Conservation (phyloP, 345 rosid genomes). For the Salix dunnii region DNA sequence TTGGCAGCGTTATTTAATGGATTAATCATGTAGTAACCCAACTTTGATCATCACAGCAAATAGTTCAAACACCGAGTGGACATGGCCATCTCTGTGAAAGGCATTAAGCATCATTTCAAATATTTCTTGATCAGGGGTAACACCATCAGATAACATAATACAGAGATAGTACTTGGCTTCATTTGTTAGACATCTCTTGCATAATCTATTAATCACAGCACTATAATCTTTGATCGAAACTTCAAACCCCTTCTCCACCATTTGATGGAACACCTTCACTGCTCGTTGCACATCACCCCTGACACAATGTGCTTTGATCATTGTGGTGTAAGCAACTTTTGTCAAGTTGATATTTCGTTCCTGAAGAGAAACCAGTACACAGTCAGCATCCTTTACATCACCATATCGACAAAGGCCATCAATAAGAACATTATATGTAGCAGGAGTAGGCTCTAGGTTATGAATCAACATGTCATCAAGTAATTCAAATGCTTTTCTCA, state of each 20-base stretch:
- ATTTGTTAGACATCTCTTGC: constrained; percentile 41
- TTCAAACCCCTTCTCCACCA: constrained; percentile 57
- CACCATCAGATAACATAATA: constrained; percentile 52
- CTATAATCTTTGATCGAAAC: constrained; percentile 62
- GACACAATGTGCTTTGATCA: constrained; percentile 72
- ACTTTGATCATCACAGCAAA: constrained; percentile 47
- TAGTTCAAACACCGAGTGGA: constrained; percentile 32
- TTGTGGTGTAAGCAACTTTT: constrained; percentile 57
- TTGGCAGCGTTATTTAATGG: constrained; percentile 12
- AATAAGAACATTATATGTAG: constrained; percentile 58
- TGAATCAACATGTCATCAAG: constrained; percentile 37
- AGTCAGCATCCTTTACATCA: constrained; percentile 45
- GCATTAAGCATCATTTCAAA: constrained; percentile 49
- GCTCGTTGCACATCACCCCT: constrained; percentile 56
- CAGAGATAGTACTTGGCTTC: constrained; percentile 48
- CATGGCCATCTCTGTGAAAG: constrained; percentile 30
- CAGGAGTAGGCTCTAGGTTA: constrained; percentile 49
- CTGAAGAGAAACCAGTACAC: constrained; percentile 44
- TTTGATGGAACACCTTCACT: constrained; percentile 36
- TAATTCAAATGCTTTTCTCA: constrained; percentile 41
- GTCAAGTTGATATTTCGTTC: constrained; percentile 27
- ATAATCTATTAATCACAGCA: constrained; percentile 66
- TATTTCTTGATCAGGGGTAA: constrained; percentile 57
- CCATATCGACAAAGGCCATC: constrained; percentile 52
- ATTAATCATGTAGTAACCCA: constrained; percentile 39